Evolutionary conservation across 768 basidiomycete genomes (phyloP).

Genomic region (Panaeolus papilionaceus): DNA sequence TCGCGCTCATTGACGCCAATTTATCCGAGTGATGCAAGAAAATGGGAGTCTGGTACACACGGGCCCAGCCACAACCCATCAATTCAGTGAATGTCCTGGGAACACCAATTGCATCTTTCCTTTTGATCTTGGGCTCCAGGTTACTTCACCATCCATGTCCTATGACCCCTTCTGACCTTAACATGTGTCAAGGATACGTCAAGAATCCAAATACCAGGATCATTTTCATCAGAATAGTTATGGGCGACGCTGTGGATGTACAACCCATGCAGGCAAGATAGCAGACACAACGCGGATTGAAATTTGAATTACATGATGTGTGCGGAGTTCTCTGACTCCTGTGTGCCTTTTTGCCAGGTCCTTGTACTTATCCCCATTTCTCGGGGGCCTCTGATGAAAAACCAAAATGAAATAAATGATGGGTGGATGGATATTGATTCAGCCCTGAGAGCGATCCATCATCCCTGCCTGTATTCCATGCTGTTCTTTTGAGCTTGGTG

Average conservation of each 20-base stretch:
- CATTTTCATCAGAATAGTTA: neutral
- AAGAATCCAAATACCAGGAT: neutral
- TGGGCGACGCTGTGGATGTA: neutral
- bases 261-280: neutral
- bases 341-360: neutral
- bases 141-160: neutral
- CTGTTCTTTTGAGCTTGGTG: constrained; percentile 1
- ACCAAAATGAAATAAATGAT: constrained; percentile 11
- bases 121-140: neutral
- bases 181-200: neutral
- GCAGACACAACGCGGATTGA: neutral
- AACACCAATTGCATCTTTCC: neutral
- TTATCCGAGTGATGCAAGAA: constrained; percentile 6
- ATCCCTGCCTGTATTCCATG: neutral
- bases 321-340: neutral
- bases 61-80: neutral
- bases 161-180: neutral
- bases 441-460: constrained; percentile 9
- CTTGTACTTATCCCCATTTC: constrained; percentile 8
- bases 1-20: neutral
- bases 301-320: neutral
- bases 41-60: neutral
- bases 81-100: neutral
- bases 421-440: neutral
- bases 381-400: neutral